Evolutionary conservation across 2,329 filamentous ascomycete species (phyloP).

Genomic region (Diaporthe sp.): DNA sequence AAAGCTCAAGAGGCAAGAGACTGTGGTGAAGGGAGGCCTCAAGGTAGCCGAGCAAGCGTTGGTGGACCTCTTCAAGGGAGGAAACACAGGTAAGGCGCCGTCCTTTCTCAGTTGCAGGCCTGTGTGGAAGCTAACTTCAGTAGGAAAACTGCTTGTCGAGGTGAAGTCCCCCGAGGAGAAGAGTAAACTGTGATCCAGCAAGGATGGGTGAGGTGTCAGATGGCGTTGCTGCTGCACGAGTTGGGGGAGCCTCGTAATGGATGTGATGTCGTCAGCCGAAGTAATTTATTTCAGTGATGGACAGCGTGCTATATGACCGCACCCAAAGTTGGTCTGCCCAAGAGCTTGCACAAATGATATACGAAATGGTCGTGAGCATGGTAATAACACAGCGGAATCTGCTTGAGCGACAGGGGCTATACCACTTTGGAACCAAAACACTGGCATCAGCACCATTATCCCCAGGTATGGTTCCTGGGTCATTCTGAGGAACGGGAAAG

Average conservation of each 20-base stretch:
- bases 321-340: background rate
- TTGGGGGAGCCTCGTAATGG: background rate
- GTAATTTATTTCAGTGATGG: background rate
- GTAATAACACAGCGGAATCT: no score
- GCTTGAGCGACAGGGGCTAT: no score
- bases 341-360: background rate
- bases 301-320: no score
- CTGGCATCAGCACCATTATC: background rate
- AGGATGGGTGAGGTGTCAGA: no score
- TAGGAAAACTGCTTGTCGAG: conserved; percentile 68
- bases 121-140: background rate
- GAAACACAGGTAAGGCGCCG: conserved; percentile 70
- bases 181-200: conserved; percentile 32
- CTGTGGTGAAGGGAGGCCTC: conserved; percentile 77
- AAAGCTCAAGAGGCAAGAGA: conserved; percentile 79
- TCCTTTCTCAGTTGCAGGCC: no score
- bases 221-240: no score
- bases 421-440: background rate
- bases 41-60: conserved; percentile 73
- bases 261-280: background rate
- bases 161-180: conserved; percentile 54
- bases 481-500: background rate
- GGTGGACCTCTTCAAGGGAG: conserved; percentile 74
- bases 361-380: background rate
- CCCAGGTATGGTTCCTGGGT: background rate